Percentiles rank a stretch among this genome's conserved stretches.
Conservation (phyloP, 352 stramenopile species). For the Globisporangium parvum region DNA sequence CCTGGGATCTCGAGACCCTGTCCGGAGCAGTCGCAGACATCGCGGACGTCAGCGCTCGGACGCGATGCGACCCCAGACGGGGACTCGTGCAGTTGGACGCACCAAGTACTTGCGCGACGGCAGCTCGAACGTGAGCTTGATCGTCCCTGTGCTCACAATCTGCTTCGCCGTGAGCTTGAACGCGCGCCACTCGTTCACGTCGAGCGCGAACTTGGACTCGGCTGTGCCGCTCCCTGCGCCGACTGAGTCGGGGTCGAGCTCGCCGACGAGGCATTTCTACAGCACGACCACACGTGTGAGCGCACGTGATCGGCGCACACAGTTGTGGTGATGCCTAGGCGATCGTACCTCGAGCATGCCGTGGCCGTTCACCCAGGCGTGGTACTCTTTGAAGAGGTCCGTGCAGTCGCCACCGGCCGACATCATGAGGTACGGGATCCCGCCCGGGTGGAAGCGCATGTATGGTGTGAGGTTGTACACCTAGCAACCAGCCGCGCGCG, state of each 20-base stretch:
- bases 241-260: constrained; percentile 52
- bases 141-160: constrained; percentile 42
- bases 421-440: constrained; percentile 89
- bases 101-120: constrained; percentile 54
- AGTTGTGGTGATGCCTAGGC: background rate
- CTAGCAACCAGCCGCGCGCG: constrained; percentile 1
- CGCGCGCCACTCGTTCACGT: constrained; percentile 54
- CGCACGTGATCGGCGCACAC: background rate
- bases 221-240: constrained; percentile 1
- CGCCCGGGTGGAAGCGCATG: constrained; percentile 97
- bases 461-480: constrained; percentile 97
- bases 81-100: background rate
- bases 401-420: constrained; percentile 92
- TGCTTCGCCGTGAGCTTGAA: constrained; percentile 61
- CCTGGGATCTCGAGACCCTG: constrained; percentile 63
- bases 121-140: constrained; percentile 79
- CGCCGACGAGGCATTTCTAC: constrained; percentile 75
- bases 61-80: background rate
- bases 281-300: background rate
- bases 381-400: constrained; percentile 95
- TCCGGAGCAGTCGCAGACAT: background rate
- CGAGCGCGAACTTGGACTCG: constrained; percentile 42
- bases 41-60: background rate
- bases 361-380: constrained; percentile 93
- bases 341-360: constrained; percentile 70